phyloP scores from a whole-genome alignment of 192 early-diverging fungal species.

The Coemansia sp. region DNA sequence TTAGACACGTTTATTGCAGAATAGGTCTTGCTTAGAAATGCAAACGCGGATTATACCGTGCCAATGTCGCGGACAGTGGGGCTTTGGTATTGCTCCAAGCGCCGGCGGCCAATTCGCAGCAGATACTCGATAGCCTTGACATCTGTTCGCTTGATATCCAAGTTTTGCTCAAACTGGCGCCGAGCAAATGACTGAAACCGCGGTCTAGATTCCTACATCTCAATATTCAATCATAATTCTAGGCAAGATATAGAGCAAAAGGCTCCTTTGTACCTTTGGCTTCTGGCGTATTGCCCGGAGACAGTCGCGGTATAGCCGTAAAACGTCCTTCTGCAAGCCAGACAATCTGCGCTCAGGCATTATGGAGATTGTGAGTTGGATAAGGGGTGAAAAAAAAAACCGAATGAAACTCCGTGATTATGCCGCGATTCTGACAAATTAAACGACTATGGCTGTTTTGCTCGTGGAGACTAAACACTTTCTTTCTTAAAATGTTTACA shows the following conservation, averaged over 20 bases:
- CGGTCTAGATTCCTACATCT: conserved; percentile 55
- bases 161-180: conserved; percentile 62
- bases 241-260: no score
- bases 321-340: conserved; percentile 64
- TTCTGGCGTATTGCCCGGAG: conserved; percentile 64
- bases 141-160: conserved; percentile 56
- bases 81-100: conserved; percentile 61
- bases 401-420: conserved; percentile 5
- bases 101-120: conserved; percentile 61
- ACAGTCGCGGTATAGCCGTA: conserved; percentile 68
- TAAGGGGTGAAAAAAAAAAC: conserved; percentile 2
- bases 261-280: conserved; percentile 57
- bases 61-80: conserved; percentile 62
- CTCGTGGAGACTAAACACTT: no score
- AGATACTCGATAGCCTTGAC: conserved; percentile 70
- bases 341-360: conserved; percentile 52
- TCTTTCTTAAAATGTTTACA: conserved; percentile 98
- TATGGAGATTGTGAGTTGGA: background rate
- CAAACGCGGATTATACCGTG: background rate
- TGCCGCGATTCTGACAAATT: conserved; percentile 1
- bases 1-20: background rate
- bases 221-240: background rate
- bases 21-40: no score
- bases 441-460: background rate
- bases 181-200: conserved; percentile 68